These are phyloP conservation scores for Cystofilobasidium bisporidii DNA, from an alignment of 768 basidiomycete genomes.

Conservation along the genomic window DNA sequence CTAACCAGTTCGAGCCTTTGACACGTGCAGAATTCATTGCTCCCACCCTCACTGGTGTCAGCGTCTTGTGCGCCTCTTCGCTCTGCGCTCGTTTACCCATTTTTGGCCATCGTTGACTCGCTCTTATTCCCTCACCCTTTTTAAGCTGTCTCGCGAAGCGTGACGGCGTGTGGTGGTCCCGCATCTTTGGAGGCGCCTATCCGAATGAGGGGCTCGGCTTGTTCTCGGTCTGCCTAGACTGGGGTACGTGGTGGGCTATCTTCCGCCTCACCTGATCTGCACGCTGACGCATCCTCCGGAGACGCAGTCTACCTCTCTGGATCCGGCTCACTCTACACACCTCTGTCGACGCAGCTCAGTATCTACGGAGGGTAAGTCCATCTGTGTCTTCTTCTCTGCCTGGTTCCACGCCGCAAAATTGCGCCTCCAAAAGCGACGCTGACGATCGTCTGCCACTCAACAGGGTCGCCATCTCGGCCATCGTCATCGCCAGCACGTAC, in stretches of 20 bases:
- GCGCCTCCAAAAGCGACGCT: no score
- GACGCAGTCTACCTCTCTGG: conserved; percentile 9
- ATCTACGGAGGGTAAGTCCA: conserved; percentile 8
- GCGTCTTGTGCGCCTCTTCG: no score
- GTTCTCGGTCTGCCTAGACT: conserved; percentile 26
- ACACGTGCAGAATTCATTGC: conserved; percentile 12
- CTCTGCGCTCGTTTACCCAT: no score
- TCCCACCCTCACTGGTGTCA: conserved; percentile 29
- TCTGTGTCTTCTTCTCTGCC: no score
- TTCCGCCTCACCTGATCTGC: background rate
- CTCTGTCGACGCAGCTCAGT: conserved; percentile 34
- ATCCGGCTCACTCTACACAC: conserved; percentile 34
- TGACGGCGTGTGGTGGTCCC: conserved; percentile 18
- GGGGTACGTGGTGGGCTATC: background rate
- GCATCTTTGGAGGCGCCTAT: conserved; percentile 41
- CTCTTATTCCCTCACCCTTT: conserved; percentile 39
- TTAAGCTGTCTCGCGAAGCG: conserved; percentile 21
- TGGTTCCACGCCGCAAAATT: no score
- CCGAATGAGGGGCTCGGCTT: conserved; percentile 40
- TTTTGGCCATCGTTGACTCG: no score
- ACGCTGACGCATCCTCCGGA: background rate
- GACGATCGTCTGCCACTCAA: background rate
- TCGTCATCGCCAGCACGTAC: conserved; percentile 32
- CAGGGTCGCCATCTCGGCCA: conserved; percentile 18
- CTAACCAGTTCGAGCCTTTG: no score